Evolutionary conservation across 306 rosid species (phyloP).

Genomic region (Citrullus amarus): DNA sequence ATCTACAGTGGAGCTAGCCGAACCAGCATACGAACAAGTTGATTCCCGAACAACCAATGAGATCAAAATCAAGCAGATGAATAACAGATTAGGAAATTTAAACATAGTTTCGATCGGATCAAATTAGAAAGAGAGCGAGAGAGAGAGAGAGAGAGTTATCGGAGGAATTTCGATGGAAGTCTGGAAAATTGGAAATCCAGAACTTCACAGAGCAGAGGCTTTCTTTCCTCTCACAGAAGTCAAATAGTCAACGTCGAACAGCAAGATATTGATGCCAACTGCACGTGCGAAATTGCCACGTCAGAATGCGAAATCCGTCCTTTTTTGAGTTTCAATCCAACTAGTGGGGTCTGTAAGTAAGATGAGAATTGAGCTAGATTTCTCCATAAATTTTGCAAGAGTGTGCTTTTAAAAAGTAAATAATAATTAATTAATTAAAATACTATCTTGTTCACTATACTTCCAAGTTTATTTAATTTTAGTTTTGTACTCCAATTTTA

Average conservation of each 20-base stretch:
- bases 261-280: neutral
- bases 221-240: neutral
- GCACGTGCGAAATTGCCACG: neutral
- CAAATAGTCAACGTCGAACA: neutral
- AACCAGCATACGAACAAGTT: slow-evolving; percentile 52
- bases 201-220: neutral
- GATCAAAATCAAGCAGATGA: slow-evolving; percentile 22
- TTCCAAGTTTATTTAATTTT: too few relatives aligned
- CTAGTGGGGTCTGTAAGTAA: too few relatives aligned
- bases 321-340: too few relatives aligned
- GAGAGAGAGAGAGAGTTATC: neutral
- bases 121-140: neutral
- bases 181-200: neutral
- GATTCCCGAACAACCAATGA: slow-evolving; percentile 22
- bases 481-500: too few relatives aligned
- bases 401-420: too few relatives aligned
- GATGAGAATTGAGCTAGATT: too few relatives aligned
- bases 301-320: neutral
- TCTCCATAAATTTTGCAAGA: too few relatives aligned
- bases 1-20: slow-evolving; percentile 58
- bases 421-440: too few relatives aligned
- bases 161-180: neutral
- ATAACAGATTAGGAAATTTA: slow-evolving; percentile 18
- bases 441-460: too few relatives aligned
- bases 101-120: slow-evolving; percentile 19